A percentile compares a stretch with the other conserved stretches of the same genome.
phyloP scores from a whole-genome alignment of 768 basidiomycete genomes.

The Terana coerulea region DNA sequence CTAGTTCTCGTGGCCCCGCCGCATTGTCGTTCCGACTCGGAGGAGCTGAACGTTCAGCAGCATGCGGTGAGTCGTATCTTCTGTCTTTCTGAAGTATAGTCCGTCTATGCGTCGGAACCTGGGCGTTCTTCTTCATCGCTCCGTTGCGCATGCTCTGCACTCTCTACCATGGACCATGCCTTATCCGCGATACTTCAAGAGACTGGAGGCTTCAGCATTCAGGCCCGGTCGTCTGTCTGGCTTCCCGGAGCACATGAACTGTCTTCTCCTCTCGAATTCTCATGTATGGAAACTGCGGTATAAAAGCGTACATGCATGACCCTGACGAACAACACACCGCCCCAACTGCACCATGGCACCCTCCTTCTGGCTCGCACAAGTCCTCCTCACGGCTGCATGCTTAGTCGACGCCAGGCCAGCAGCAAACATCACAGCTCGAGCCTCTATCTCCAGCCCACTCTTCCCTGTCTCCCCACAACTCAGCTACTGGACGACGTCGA shows the following conservation, averaged over 20 bases:
- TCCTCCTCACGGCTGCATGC: neutral
- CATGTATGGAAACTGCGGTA: neutral
- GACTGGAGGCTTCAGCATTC: neutral
- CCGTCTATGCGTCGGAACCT: no score
- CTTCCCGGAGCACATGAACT: neutral
- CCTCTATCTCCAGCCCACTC: constrained; percentile 12
- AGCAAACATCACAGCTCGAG: neutral
- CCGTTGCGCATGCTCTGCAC: no score
- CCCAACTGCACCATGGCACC: neutral
- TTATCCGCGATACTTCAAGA: neutral
- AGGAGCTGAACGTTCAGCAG: no score
- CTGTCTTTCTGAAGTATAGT: no score
- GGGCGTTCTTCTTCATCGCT: no score
- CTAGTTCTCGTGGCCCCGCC: no score
- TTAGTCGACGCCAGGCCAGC: neutral
- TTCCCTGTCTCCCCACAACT: constrained; percentile 22
- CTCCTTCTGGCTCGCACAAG: neutral
- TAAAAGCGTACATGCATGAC: neutral
- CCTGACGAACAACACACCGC: neutral
- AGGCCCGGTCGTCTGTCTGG: neutral
- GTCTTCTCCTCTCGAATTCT: no score
- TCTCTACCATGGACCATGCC: neutral
- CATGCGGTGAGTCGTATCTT: no score
- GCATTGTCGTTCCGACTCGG: no score
- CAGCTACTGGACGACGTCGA: constrained; percentile 24